phyloP scores from a whole-genome alignment of 2,329 filamentous ascomycete species.

The Albophoma yamanashiensis region DNA sequence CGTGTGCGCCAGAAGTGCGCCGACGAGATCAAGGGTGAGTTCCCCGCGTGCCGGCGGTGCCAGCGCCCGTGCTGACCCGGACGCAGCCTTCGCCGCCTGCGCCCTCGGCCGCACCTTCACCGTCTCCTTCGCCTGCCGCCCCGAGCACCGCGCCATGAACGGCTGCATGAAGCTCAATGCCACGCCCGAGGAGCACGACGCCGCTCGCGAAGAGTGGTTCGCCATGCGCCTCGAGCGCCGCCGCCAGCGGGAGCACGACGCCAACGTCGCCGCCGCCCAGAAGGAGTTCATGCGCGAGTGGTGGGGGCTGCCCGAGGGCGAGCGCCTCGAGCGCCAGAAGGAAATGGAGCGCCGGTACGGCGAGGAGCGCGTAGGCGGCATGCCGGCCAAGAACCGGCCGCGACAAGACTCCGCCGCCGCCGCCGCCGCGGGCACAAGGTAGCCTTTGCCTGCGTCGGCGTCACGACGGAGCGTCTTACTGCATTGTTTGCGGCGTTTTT shows the following conservation, averaged over 20 bases:
- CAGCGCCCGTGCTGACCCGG: neutral
- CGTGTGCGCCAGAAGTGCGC: conserved; percentile 67
- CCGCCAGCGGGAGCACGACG: conserved; percentile 53
- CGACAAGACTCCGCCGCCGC: neutral
- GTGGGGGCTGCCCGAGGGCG: conserved; percentile 52
- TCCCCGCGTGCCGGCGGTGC: too few species aligned
- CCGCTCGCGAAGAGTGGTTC: conserved; percentile 91
- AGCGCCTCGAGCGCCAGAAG: conserved; percentile 35
- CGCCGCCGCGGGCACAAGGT: conserved; percentile 1
- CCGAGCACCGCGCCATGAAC: conserved; percentile 80
- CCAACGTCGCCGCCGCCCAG: conserved; percentile 48
- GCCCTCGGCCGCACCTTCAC: conserved; percentile 77
- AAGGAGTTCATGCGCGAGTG: conserved; percentile 56
- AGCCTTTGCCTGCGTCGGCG: neutral
- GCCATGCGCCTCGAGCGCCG: conserved; percentile 60
- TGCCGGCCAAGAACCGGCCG: conserved; percentile 26
- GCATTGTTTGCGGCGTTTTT: neutral
- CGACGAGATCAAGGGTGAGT: conserved; percentile 65
- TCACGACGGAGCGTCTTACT: neutral
- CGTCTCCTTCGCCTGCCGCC: conserved; percentile 76
- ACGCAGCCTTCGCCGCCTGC: conserved; percentile 82
- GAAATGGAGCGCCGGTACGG: conserved; percentile 40
- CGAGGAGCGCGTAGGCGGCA: conserved; percentile 46
- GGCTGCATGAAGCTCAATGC: conserved; percentile 83
- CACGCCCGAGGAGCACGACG: conserved; percentile 75